These are phyloP conservation scores for Pseudogymnoascus sp. DNA, from an alignment of 2,329 filamentous ascomycete genomes.

Conservation along the genomic window DNA sequence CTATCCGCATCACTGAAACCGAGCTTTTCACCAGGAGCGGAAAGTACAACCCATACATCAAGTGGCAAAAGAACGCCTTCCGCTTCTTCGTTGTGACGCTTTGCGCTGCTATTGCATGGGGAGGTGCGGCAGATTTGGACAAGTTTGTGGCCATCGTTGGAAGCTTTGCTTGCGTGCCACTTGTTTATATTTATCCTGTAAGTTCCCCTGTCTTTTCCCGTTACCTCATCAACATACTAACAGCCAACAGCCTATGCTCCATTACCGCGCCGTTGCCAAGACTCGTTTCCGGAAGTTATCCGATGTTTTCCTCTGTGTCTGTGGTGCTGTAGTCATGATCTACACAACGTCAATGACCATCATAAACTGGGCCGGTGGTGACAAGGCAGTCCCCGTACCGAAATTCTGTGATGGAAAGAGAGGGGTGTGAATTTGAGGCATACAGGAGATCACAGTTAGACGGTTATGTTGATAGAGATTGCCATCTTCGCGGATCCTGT, in stretches of 20 bases:
- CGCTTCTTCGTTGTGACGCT: slow-evolving; percentile 85
- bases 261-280: slow-evolving; percentile 71
- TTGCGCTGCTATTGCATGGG: slow-evolving; percentile 83
- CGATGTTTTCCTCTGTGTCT: slow-evolving; percentile 69
- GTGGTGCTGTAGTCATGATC: slow-evolving; percentile 78
- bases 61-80: slow-evolving; percentile 99
- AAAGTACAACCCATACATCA: slow-evolving; percentile 97
- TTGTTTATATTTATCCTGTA: slow-evolving; percentile 97
- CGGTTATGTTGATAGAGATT: not conserved
- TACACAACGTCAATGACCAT: slow-evolving; percentile 87
- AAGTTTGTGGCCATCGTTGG: slow-evolving; percentile 96
- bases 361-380: slow-evolving; percentile 69
- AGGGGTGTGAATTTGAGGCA: not conserved
- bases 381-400: slow-evolving; percentile 38
- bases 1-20: slow-evolving; percentile 93
- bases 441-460: not conserved
- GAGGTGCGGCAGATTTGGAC: slow-evolving; percentile 84
- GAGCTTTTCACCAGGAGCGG: slow-evolving; percentile 88
- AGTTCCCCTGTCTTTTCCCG: slow-evolving; percentile 33
- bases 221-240: slow-evolving; percentile 9
- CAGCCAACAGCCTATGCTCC: slow-evolving; percentile 66
- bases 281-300: slow-evolving; percentile 57
- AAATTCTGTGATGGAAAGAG: slow-evolving; percentile 50
- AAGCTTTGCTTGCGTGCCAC: slow-evolving; percentile 93
- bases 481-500: not conserved